Base-by-base conservation (phyloP, 1,284 basidiomycete genomes). In the Schizophyllum commune region DNA sequence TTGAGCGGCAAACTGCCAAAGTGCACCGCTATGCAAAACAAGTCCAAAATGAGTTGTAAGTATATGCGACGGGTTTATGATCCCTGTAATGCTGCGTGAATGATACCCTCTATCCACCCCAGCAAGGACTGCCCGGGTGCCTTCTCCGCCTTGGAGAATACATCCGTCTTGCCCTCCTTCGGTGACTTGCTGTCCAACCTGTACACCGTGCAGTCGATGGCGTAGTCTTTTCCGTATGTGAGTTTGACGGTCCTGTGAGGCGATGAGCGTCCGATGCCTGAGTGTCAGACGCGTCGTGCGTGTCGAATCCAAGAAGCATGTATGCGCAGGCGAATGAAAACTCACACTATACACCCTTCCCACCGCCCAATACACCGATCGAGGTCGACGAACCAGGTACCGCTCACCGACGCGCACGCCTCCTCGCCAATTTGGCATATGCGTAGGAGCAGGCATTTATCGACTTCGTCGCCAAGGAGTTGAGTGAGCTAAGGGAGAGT, bases 301-400 rank as follows among this genome's bases (percentile, higher is more conserved):
- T 3, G 27, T 27, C 47, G 27, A 27, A 27, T 5, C 2, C 27
- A 27, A 55, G 20, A 19, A 5, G 19, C 5, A 32, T 61, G 13
- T 54, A 62, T 51, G 19, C 19, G 58, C 11, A 52, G 17, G 21
- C 20, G 57, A 53, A 59, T 62, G 32, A 32, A 27, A 4, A 80
- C 89, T 71, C 68, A 91, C 89, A 91, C 65, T 32, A 86, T 82
- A 64, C 82, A 85, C 4, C 88, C 86, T 64, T 91, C 89, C 89
- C 89, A 91, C 65, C 87, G 79, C 9, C 88, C 89, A n/a, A 92
- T 81, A 60, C 84, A 86, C 61, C 83, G 79, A 56, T 83, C 82
- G 56, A 83, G 70, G 67, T 92, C 89, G 13, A 91, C 83, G 65
- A 92, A 89, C 89, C 89, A 92, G 2, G 83, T 85, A 9, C 85